These are phyloP conservation scores for Dictyostelium intermedium DNA, from an alignment of 78 protist genomes.

Conservation along the genomic window DNA sequence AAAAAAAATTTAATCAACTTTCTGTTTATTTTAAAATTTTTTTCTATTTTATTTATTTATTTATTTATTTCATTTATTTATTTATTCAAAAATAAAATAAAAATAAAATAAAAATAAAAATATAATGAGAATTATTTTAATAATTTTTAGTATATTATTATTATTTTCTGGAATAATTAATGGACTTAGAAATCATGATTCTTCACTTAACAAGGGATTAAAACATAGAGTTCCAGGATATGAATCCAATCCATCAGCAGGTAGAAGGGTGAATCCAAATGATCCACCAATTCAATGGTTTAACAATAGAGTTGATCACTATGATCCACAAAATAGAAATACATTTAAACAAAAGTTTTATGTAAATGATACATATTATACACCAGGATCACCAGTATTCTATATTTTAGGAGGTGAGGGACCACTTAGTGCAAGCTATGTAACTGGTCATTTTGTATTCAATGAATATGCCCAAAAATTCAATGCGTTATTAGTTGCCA, in stretches of 20 bases:
- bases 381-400: constrained; percentile 55
- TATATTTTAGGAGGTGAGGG: constrained; percentile 79
- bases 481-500: constrained; percentile 64
- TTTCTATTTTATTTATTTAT: neutral
- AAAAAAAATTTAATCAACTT: neutral
- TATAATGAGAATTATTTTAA: neutral
- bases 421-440: constrained; percentile 15
- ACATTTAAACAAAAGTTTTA: constrained; percentile 78
- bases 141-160: neutral
- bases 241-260: neutral
- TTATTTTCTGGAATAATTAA: neutral
- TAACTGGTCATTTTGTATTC: constrained; percentile 67
- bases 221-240: neutral
- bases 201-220: constrained; percentile 9
- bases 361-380: constrained; percentile 70
- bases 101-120: no score
- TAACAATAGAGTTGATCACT: constrained; percentile 80
- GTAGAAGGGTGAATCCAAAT: neutral
- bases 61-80: neutral
- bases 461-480: constrained; percentile 63
- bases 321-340: constrained; percentile 19
- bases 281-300: constrained; percentile 54
- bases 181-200: constrained; percentile 11
- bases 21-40: neutral
- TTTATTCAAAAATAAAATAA: neutral